Base-by-base conservation (phyloP, 1,284 basidiomycete genomes). In the Malassezia arunalokei region DNA sequence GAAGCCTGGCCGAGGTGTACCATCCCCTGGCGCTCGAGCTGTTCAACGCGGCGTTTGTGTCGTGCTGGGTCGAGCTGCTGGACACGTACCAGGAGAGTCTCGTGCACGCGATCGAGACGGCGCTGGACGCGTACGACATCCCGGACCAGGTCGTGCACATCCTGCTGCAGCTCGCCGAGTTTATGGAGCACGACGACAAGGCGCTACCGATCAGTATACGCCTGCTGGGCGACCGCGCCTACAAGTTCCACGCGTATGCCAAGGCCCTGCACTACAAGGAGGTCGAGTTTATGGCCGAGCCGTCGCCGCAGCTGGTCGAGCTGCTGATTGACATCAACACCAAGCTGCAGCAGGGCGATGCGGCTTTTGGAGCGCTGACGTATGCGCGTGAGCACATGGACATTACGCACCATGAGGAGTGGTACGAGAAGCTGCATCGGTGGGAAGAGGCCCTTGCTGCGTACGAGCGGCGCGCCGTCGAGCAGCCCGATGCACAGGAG, bases 101-200 rank as follows among this genome's bases (percentile, higher is more conserved):
- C 38, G 89, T 95, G 43, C 83, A 84, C 39, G 84, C 89, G 5
- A 87, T 99, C 46, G 88, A 95, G 70, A 77, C 76, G 51, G 92
- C 94, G 0, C 85, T 98, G 60, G 87, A 84, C 24, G 57, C 88
- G 78, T 77, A 80, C 9, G 81, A 79, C 4, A 83, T 88, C 3
- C 88, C 92, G 0, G 80, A 87, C 3, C 91, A 96, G 50, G 80
- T 98, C 30, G 87, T 94, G n/a, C 88, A 95, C 71, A 82, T 87
- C 43, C 78, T 98, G 29, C 80, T 99, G 56, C 91, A 91, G 73
- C 79, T 98, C n/a, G 90, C 91, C 7, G 94, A 99, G 74, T 98
- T 98, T 73, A 95, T 98, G 87, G 94, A 98, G 75, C 94, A 96
- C 66, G 92, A 98, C 74, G 94, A 98, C 74, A 95, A 95, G 73